Evolutionary conservation across 139 green algal genomes (phyloP), one percentile per base, ranked within the genome.

Genomic region (Tetradesmus obliquus): DNA sequence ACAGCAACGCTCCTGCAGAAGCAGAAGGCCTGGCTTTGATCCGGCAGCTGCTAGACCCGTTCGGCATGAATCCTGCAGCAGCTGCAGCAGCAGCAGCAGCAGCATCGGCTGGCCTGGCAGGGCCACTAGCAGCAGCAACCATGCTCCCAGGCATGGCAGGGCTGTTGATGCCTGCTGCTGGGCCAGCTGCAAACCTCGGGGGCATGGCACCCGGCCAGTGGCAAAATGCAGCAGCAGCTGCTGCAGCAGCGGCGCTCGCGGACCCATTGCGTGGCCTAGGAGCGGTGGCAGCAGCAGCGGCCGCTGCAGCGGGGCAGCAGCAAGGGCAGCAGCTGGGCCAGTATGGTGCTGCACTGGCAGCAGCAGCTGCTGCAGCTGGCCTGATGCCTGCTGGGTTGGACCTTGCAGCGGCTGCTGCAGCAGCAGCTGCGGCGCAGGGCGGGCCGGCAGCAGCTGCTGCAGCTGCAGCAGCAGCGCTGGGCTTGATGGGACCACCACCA

Each of bases 291-390:
- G 76, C 88, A 53, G 54, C 45, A 17, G 55, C 69, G n/a, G 71
- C 82, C 15, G 82, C 82, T 32, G 82, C 86, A 71, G 71, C 86
- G 84, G 86, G 86, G 71, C 84, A 88, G 53, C 86, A 90, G 86
- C 86, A 90, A 53, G 13, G 2, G 60, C 85, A 57, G 22, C 71
- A 84, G 53, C 88, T 71, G 55, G 45, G 51, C 12, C 87, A 91
- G 55, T 71, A 24, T 66, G 76, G 22, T 22, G 86, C 86, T 32
- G 86, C 86, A 6, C 55, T 84, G 86, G 82, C 82, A 55, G 86
- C 53, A n/a, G 86, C 71, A 54, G 45, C 74, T 9, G 60, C 86
- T 60, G 69, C 86, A 24, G 69, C 86, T 53, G 86, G 86, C 17
- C 69, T 90, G 53, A 20, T 90, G 71, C 86, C 86, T 7, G 55